phyloP scores from a whole-genome alignment of 2,329 filamentous ascomycete genomes.

The Colletotrichum nymphaeae region DNA sequence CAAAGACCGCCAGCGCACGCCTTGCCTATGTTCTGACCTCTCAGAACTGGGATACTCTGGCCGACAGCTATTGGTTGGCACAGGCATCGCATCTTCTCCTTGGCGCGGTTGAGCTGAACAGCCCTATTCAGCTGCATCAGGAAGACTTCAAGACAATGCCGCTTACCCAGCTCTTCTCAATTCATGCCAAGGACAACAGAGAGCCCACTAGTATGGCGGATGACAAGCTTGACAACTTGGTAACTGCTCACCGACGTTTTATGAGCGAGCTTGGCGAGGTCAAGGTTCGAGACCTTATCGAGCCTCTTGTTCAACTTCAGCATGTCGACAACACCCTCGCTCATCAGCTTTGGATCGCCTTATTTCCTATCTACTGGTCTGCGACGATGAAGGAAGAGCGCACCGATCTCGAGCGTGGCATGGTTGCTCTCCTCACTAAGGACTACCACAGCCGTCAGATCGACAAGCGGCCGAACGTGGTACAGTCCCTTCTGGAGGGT shows the following conservation, averaged over 20 bases:
- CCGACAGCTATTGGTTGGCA: slow-evolving; percentile 95
- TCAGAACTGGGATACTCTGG: slow-evolving; percentile 97
- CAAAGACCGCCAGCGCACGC: slow-evolving; percentile 89
- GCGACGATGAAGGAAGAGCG: slow-evolving; percentile 89
- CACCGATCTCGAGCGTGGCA: slow-evolving; percentile 87
- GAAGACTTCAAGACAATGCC: slow-evolving; percentile 88
- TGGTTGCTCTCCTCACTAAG: slow-evolving; percentile 91
- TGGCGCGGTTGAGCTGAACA: slow-evolving; percentile 88
- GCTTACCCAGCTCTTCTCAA: slow-evolving; percentile 77
- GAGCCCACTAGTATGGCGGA: slow-evolving; percentile 79
- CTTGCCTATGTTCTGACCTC: slow-evolving; percentile 89
- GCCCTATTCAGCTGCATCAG: slow-evolving; percentile 79
- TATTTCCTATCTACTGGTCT: slow-evolving; percentile 96
- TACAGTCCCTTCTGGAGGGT: slow-evolving; percentile 91
- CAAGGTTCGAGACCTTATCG: slow-evolving; percentile 87
- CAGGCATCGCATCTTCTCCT: slow-evolving; percentile 95
- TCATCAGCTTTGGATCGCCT: slow-evolving; percentile 88
- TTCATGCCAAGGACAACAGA: slow-evolving; percentile 76
- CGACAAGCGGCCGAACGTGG: slow-evolving; percentile 94
- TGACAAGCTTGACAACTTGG: slow-evolving; percentile 82
- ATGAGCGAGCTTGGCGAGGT: slow-evolving; percentile 85
- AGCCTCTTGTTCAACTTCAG: slow-evolving; percentile 91
- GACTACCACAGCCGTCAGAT: slow-evolving; percentile 96
- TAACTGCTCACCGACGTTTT: slow-evolving; percentile 85
- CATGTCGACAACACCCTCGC: slow-evolving; percentile 86